A percentile compares a stretch with the other conserved stretches of the same genome.
Conservation (phyloP, 257 asterid genomes). For the Euphrasia confusa region DNA sequence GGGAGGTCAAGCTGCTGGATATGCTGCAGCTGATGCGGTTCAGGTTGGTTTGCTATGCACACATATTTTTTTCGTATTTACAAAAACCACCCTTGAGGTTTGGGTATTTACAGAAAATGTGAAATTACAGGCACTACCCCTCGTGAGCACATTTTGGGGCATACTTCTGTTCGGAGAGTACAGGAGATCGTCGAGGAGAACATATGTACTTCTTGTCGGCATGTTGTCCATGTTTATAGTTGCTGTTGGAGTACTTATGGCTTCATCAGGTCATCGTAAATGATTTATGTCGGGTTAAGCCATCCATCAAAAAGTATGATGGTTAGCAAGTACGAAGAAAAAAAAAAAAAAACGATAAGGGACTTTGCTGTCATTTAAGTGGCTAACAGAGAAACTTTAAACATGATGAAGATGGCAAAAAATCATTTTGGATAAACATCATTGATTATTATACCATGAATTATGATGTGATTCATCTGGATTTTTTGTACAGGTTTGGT, state of each 20-base stretch:
- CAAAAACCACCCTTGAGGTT: too few relatives aligned
- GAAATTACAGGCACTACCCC: conserved; percentile 48
- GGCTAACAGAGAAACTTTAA: too few relatives aligned
- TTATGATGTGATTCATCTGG: too few relatives aligned
- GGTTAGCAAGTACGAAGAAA: too few relatives aligned
- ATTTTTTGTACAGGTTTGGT: too few relatives aligned
- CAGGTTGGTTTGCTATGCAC: conserved; percentile 46
- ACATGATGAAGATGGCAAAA: too few relatives aligned
- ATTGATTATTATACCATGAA: too few relatives aligned
- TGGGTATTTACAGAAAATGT: not conserved
- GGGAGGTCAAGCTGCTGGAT: conserved; percentile 99
- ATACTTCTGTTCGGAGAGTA: conserved; percentile 46
- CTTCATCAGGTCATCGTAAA: conserved; percentile 45
- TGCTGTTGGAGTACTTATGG: conserved; percentile 45
- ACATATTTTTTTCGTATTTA: not conserved
- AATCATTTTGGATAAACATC: too few relatives aligned
- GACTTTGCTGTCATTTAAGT: too few relatives aligned
- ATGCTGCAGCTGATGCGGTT: conserved; percentile 98
- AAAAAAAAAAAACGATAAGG: too few relatives aligned
- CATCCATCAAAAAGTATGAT: too few relatives aligned
- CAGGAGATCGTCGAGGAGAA: conserved; percentile 38
- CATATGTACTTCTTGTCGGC: conserved; percentile 36
- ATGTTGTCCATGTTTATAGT: conserved; percentile 47
- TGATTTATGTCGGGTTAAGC: too few relatives aligned
- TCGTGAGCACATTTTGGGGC: conserved; percentile 61